Evolutionary conservation across 345 rosid species (phyloP).

Genomic region (Salix brachista): DNA sequence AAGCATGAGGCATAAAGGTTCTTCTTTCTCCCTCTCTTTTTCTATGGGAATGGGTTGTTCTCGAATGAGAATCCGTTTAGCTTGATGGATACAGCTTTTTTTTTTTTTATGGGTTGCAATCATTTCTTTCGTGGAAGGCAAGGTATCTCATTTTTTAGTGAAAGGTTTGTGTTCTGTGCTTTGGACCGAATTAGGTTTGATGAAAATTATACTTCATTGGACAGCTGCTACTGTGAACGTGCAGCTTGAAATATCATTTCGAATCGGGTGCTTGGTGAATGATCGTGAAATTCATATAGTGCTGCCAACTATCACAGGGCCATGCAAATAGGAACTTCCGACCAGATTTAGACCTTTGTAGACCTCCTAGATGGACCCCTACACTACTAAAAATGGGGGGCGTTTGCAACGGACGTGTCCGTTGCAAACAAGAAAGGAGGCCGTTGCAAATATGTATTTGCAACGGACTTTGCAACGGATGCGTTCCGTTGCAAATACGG

Average conservation of each 20-base stretch:
- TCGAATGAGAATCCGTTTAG: not conserved
- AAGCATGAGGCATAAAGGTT: slow-evolving; percentile 9
- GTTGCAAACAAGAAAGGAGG: too few species aligned
- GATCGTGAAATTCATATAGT: not conserved
- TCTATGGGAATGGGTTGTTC: not conserved
- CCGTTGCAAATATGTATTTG: too few species aligned
- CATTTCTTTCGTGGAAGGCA: slow-evolving; percentile 3
- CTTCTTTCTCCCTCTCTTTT: not conserved
- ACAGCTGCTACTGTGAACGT: not conserved
- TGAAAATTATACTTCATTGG: not conserved
- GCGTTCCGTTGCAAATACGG: too few species aligned
- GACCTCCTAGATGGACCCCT: slow-evolving; percentile 3
- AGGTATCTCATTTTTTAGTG: not conserved
- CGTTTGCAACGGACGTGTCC: too few species aligned
- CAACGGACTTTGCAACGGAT: too few species aligned
- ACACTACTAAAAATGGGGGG: too few species aligned
- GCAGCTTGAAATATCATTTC: not conserved
- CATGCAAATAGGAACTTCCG: not conserved
- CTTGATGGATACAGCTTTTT: slow-evolving; percentile 10
- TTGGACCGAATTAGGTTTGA: not conserved
- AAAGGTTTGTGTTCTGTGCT: not conserved
- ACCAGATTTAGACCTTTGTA: not conserved
- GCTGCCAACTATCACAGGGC: not conserved
- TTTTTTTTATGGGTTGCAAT: slow-evolving; percentile 1
- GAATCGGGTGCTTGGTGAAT: not conserved